phyloP scores from a whole-genome alignment of 1,284 basidiomycete genomes.

The Ustilago lituana region DNA sequence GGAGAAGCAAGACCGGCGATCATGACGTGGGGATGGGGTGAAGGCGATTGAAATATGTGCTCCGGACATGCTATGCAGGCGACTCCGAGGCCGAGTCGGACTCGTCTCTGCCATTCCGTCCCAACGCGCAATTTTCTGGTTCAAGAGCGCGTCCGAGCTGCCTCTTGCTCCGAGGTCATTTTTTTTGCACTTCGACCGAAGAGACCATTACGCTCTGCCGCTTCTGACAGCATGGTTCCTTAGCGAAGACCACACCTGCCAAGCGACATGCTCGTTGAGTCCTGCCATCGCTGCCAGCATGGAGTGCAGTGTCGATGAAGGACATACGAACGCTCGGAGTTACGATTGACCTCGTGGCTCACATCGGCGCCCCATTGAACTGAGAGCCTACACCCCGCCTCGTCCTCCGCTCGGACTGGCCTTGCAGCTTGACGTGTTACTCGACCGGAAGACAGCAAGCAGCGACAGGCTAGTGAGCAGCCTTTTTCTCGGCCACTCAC shows the following conservation, averaged over 20 bases:
- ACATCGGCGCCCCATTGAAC: background rate
- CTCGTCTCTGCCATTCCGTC: constrained; percentile 10
- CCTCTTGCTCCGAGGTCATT: constrained; percentile 15
- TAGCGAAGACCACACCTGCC: too few species aligned
- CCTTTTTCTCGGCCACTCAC: too few species aligned
- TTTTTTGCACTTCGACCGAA: background rate
- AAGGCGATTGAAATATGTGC: constrained; percentile 3
- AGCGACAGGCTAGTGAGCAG: too few species aligned
- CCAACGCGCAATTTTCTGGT: background rate
- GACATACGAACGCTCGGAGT: too few species aligned
- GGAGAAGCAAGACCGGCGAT: too few species aligned
- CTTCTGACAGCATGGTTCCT: too few species aligned
- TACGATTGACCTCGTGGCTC: background rate
- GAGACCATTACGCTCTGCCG: too few species aligned
- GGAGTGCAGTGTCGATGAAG: too few species aligned
- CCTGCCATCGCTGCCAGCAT: too few species aligned
- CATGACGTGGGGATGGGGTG: constrained; percentile 9
- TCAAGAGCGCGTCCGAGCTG: constrained; percentile 29
- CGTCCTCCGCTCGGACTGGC: constrained; percentile 6
- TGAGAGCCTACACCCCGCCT: background rate
- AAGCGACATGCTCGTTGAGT: too few species aligned
- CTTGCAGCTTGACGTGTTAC: background rate
- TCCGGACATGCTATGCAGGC: constrained; percentile 32
- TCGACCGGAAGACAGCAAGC: background rate
- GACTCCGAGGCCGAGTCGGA: constrained; percentile 44